These are phyloP conservation scores for Rhododendron ferrugineum DNA, from an alignment of 148 eudicot genomes.

Conservation along the genomic window DNA sequence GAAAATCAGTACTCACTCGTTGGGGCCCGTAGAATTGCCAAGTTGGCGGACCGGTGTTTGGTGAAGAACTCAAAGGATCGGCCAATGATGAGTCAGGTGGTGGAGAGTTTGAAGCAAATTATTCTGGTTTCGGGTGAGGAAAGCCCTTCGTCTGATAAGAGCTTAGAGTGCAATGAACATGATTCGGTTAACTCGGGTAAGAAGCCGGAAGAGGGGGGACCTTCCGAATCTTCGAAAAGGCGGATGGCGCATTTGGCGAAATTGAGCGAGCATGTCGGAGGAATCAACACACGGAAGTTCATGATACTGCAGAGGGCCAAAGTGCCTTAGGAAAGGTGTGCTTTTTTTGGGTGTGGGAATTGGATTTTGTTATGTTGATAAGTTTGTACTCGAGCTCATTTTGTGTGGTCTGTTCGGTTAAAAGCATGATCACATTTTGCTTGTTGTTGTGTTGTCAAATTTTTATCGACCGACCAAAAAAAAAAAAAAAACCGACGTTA, in stretches of 20 bases:
- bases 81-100: constrained; percentile 76
- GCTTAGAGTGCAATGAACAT: constrained; percentile 22
- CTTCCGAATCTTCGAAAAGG: constrained; percentile 41
- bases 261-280: constrained; percentile 60
- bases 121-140: constrained; percentile 26
- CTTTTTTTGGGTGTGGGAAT: neutral
- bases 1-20: constrained; percentile 45
- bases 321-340: constrained; percentile 19
- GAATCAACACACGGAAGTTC: constrained; percentile 45
- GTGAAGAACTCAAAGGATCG: constrained; percentile 55
- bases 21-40: constrained; percentile 61
- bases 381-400: too few relatives aligned
- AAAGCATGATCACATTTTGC: too few relatives aligned
- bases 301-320: constrained; percentile 63
- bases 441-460: too few relatives aligned
- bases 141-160: constrained; percentile 20
- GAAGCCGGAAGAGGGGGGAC: constrained; percentile 17
- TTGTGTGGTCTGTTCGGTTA: too few relatives aligned
- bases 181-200: constrained; percentile 23
- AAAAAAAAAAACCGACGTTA: too few relatives aligned
- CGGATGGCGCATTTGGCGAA: constrained; percentile 68
- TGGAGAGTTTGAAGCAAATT: constrained; percentile 50
- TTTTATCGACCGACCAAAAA: too few relatives aligned
- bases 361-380: neutral
- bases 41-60: constrained; percentile 63